Evolutionary conservation across 257 asterid species (phyloP).

Genomic region (Datura wrightii): DNA sequence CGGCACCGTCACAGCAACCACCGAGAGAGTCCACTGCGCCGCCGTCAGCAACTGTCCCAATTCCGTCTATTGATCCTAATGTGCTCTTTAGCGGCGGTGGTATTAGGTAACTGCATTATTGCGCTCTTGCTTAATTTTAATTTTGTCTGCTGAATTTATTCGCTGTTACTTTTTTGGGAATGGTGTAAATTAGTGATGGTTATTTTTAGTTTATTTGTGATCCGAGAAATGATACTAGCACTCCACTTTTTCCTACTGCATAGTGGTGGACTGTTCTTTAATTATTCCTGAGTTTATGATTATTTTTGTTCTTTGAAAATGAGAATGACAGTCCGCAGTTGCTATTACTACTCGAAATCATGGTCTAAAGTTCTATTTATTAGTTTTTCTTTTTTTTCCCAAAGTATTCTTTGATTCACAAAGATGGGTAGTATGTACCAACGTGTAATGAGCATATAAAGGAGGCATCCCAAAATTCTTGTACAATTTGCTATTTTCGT

Average conservation of each 20-base stretch:
- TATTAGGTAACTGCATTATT: slow-evolving; percentile 47
- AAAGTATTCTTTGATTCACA: background rate
- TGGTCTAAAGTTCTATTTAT: background rate
- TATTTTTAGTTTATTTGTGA: background rate
- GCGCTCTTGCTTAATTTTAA: background rate
- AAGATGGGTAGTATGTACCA: background rate
- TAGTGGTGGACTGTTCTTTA: background rate
- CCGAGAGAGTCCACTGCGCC: slow-evolving; percentile 20
- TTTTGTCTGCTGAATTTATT: background rate
- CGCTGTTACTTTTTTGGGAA: background rate
- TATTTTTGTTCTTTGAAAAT: background rate
- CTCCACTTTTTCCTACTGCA: background rate
- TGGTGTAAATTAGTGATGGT: background rate
- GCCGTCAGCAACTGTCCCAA: slow-evolving; percentile 29
- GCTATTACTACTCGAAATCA: background rate
- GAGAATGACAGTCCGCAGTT: slow-evolving; percentile 14
- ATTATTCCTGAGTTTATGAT: background rate
- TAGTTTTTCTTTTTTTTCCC: background rate
- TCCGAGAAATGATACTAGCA: background rate
- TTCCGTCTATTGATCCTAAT: slow-evolving; percentile 52
- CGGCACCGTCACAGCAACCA: slow-evolving; percentile 30
- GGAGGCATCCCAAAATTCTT: background rate
- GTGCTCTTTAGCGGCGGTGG: slow-evolving; percentile 69
- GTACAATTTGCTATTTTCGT: background rate
- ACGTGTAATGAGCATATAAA: background rate